These are phyloP conservation scores for Aspergillus felis DNA, from an alignment of 2,329 filamentous ascomycete species.

Conservation along the genomic window DNA sequence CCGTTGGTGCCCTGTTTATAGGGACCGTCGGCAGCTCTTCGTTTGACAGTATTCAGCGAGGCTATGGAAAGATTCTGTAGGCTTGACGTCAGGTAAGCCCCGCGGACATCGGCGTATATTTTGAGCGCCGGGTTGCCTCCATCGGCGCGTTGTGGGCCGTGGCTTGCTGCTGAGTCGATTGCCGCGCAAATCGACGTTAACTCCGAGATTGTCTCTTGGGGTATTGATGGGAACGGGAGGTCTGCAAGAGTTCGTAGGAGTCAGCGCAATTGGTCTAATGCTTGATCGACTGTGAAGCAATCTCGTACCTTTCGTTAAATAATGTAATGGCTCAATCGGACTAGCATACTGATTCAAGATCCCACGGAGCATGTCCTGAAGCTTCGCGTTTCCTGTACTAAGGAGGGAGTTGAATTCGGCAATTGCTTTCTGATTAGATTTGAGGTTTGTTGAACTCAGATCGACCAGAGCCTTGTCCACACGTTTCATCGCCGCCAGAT, in stretches of 20 bases:
- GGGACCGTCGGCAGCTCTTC: conserved; percentile 69
- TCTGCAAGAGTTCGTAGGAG: conserved; percentile 33
- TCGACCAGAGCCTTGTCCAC: conserved; percentile 79
- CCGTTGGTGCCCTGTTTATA: conserved; percentile 88
- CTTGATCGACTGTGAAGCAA: not conserved
- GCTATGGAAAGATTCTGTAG: conserved; percentile 84
- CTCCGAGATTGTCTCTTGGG: conserved; percentile 70
- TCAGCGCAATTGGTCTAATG: conserved; percentile 28
- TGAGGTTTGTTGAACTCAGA: conserved; percentile 84
- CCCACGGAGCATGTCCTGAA: conserved; percentile 80
- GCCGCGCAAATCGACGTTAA: conserved; percentile 76
- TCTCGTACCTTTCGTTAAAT: conserved; percentile 73
- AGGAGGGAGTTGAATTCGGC: conserved; percentile 73
- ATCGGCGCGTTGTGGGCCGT: conserved; percentile 46
- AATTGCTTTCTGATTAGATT: conserved; percentile 86
- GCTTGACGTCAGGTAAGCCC: conserved; percentile 77
- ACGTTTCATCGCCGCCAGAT: conserved; percentile 84
- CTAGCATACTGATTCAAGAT: conserved; percentile 73
- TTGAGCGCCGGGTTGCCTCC: conserved; percentile 69
- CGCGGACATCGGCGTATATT: conserved; percentile 81
- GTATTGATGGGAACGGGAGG: conserved; percentile 73
- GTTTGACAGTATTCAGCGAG: conserved; percentile 76
- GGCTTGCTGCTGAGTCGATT: conserved; percentile 60
- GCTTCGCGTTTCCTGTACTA: conserved; percentile 72
- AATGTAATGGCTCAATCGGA: conserved; percentile 84